These are phyloP conservation scores for Mycena latifolia DNA, from an alignment of 768 basidiomycete species.

Conservation along the genomic window DNA sequence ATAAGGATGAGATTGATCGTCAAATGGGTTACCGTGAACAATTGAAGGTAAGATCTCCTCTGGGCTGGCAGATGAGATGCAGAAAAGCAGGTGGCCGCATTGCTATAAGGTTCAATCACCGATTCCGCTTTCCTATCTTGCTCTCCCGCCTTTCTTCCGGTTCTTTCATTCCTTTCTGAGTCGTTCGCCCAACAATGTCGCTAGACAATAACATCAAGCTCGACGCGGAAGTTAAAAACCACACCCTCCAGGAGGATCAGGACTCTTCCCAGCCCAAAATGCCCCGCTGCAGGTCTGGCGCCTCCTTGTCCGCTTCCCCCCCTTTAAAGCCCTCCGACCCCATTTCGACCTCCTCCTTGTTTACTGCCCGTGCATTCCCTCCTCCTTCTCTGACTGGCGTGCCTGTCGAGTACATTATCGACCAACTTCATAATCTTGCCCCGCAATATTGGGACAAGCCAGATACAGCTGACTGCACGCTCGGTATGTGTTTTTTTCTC, in stretches of 20 bases:
- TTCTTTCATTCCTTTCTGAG: constrained; percentile 24
- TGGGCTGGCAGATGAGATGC: constrained; percentile 17
- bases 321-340: constrained; percentile 31
- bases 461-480: constrained; percentile 84
- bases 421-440: constrained; percentile 76
- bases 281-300: constrained; percentile 37
- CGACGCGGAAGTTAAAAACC: constrained; percentile 28
- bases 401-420: constrained; percentile 79
- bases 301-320: constrained; percentile 26
- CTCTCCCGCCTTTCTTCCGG: constrained; percentile 19
- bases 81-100: constrained; percentile 9
- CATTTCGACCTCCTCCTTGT: constrained; percentile 46
- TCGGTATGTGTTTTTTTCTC: constrained; percentile 61
- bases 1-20: constrained; percentile 14
- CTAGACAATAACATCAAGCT: constrained; percentile 25
- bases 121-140: constrained; percentile 14
- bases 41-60: constrained; percentile 13
- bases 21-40: no score
- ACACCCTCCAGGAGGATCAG: constrained; percentile 9
- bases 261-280: constrained; percentile 33
- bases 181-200: constrained; percentile 17
- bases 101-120: constrained; percentile 32
- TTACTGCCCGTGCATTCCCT: constrained; percentile 71
- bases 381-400: constrained; percentile 72
- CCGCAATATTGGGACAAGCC: constrained; percentile 80